Conservation (phyloP, 228 moss, liverwort and hornwort genomes). For the Sphagnum magellanicum region DNA sequence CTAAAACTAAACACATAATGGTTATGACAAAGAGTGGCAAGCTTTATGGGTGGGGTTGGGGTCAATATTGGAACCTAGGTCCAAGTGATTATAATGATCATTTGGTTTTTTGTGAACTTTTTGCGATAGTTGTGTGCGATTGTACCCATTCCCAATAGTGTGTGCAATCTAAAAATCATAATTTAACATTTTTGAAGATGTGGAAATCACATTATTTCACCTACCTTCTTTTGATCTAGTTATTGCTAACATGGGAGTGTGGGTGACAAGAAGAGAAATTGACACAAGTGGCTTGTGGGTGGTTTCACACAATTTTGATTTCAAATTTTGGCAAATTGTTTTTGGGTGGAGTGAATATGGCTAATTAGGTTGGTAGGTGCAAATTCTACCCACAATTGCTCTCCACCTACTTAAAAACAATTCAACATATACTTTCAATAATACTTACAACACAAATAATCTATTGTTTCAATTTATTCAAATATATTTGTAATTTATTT, state of each 20-base stretch:
- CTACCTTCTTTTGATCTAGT: too few species aligned
- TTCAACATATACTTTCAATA: too few species aligned
- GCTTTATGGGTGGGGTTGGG: slow-evolving; percentile 97
- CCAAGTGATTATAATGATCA: slow-evolving; percentile 77
- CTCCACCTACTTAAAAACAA: too few species aligned
- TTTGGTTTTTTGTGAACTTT: slow-evolving; percentile 63
- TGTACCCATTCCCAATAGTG: too few species aligned
- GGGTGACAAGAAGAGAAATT: slow-evolving; percentile 64
- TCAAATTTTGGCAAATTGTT: slow-evolving; percentile 55
- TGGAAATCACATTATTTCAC: too few species aligned
- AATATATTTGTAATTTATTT: too few species aligned
- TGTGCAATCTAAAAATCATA: too few species aligned
- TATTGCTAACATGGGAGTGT: too few species aligned
- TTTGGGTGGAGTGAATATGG: slow-evolving; percentile 98
- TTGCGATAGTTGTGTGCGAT: slow-evolving; percentile 44
- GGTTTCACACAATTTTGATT: slow-evolving; percentile 86
- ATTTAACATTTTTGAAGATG: too few species aligned
- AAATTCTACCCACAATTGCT: slow-evolving; percentile 79
- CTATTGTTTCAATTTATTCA: too few species aligned
- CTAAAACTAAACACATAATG: slow-evolving; percentile 86
- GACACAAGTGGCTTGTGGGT: slow-evolving; percentile 80
- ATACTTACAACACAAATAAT: too few species aligned
- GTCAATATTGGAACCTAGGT: slow-evolving; percentile 84
- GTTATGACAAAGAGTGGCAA: slow-evolving; percentile 81
- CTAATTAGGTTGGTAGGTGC: slow-evolving; percentile 79